Percentiles rank a stretch among this genome's conserved stretches.
These are phyloP conservation scores for Chaetomium olivaceum DNA, from an alignment of 2,329 filamentous ascomycete species.

Conservation along the genomic window DNA sequence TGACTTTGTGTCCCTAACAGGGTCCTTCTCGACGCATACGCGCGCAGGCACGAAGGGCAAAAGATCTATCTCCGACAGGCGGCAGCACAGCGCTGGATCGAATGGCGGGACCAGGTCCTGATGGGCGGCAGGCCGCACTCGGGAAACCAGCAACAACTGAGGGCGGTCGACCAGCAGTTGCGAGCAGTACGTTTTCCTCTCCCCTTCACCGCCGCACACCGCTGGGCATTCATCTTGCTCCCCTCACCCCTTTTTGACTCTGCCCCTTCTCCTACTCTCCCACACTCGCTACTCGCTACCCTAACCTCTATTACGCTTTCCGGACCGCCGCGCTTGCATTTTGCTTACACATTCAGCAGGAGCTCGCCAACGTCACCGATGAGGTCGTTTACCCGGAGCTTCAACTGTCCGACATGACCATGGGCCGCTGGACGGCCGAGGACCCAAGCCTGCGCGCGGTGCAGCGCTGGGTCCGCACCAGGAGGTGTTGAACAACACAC, in stretches of 20 bases:
- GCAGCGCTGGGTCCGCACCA: constrained; percentile 56
- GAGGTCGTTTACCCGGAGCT: constrained; percentile 59
- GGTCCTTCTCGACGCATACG: constrained; percentile 60
- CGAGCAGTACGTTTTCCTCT: constrained; percentile 50
- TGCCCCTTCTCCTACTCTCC: neutral
- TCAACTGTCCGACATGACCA: constrained; percentile 51
- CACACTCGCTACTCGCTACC: too few relatives aligned
- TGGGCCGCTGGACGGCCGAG: constrained; percentile 64
- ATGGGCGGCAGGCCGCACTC: constrained; percentile 52
- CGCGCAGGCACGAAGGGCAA: constrained; percentile 62
- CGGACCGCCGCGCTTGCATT: neutral
- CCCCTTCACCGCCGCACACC: neutral
- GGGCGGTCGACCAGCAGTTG: constrained; percentile 58
- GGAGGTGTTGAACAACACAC: constrained; percentile 22
- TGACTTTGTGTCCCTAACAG: constrained; percentile 37
- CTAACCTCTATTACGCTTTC: neutral
- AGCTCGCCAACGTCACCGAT: constrained; percentile 59
- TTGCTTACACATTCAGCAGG: constrained; percentile 42
- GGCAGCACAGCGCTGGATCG: constrained; percentile 61
- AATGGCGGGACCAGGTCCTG: constrained; percentile 54
- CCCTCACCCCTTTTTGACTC: neutral
- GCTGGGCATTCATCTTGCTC: neutral
- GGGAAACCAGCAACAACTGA: constrained; percentile 51
- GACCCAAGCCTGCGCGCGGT: constrained; percentile 60
- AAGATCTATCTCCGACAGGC: constrained; percentile 65